phyloP scores from a whole-genome alignment of 2,329 filamentous ascomycete species.

The Penicillium thymicola region DNA sequence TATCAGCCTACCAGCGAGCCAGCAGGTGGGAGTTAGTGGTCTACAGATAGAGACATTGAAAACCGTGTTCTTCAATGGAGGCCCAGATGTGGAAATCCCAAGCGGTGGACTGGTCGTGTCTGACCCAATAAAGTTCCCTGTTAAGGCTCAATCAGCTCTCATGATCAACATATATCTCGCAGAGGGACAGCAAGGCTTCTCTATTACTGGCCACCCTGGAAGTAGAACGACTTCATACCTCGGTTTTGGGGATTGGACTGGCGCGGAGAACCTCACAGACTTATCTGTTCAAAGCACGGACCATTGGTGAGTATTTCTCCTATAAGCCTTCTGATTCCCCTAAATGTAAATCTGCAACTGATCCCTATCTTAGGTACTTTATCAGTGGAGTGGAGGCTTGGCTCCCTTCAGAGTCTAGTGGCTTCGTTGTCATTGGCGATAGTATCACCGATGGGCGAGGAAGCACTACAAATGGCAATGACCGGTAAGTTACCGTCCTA shows the following conservation, averaged over 20 bases:
- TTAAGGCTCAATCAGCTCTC: slow-evolving; percentile 52
- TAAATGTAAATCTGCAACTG: slow-evolving; percentile 5
- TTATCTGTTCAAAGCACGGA: slow-evolving; percentile 36
- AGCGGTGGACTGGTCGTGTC: slow-evolving; percentile 58
- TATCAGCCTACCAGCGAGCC: slow-evolving; percentile 51
- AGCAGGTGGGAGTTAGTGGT: slow-evolving; percentile 47
- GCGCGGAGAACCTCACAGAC: slow-evolving; percentile 46
- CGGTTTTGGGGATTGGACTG: slow-evolving; percentile 56
- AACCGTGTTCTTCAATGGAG: slow-evolving; percentile 58
- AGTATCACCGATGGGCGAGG: slow-evolving; percentile 64
- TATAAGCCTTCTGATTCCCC: no score
- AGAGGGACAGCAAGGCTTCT: slow-evolving; percentile 54
- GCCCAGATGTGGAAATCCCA: slow-evolving; percentile 50
- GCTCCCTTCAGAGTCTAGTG: slow-evolving; percentile 42
- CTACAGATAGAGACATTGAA: slow-evolving; percentile 54
- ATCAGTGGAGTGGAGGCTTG: slow-evolving; percentile 57
- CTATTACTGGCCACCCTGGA: slow-evolving; percentile 63
- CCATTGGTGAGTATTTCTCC: slow-evolving; percentile 38
- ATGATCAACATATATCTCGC: slow-evolving; percentile 59
- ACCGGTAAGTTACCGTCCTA: slow-evolving; percentile 37
- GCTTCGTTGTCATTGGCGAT: slow-evolving; percentile 59
- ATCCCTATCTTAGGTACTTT: slow-evolving; percentile 53
- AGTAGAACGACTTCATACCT: slow-evolving; percentile 62
- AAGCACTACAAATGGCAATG: slow-evolving; percentile 57
- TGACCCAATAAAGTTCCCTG: slow-evolving; percentile 57